phyloP scores from a whole-genome alignment of 129 eudicot genomes.

The Pittosporum tobira region DNA sequence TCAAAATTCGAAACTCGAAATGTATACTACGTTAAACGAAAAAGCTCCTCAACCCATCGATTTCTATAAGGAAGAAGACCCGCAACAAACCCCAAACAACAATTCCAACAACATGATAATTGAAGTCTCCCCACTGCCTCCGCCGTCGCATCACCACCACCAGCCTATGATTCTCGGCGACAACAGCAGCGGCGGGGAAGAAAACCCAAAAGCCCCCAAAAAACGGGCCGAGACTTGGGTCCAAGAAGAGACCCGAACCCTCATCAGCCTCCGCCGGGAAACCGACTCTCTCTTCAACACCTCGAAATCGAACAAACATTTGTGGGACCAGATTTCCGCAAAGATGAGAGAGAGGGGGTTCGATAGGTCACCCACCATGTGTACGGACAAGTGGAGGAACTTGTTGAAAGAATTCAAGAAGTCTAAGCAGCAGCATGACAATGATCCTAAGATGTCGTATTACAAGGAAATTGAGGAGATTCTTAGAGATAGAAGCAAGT shows the following conservation, averaged over 20 bases:
- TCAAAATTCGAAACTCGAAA: not conserved
- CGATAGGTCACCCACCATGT: slow-evolving; percentile 95
- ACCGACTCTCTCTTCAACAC: slow-evolving; percentile 76
- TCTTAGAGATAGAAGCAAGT: slow-evolving; percentile 54
- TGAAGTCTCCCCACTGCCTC: slow-evolving; percentile 26
- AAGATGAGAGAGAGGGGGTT: slow-evolving; percentile 90
- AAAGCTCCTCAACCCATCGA: slow-evolving; percentile 44
- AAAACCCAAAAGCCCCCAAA: slow-evolving; percentile 31
- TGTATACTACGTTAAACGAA: slow-evolving; percentile 9
- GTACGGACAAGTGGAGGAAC: slow-evolving; percentile 98
- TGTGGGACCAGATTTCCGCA: slow-evolving; percentile 79
- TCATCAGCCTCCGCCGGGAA: slow-evolving; percentile 61
- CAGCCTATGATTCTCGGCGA: slow-evolving; percentile 31
- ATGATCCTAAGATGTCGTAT: slow-evolving; percentile 64
- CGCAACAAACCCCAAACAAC: not conserved
- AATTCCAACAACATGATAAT: slow-evolving; percentile 24
- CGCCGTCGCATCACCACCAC: slow-evolving; percentile 23
- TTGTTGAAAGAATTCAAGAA: slow-evolving; percentile 86
- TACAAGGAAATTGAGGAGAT: slow-evolving; percentile 90
- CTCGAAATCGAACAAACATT: slow-evolving; percentile 76
- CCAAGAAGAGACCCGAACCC: slow-evolving; percentile 71
- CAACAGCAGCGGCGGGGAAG: slow-evolving; percentile 33
- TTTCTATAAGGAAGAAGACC: slow-evolving; percentile 24
- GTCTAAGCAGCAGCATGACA: slow-evolving; percentile 44
- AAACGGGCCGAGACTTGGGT: slow-evolving; percentile 94